These are phyloP conservation scores for Cornus controversa DNA, from an alignment of 148 eudicot species.

Conservation along the genomic window DNA sequence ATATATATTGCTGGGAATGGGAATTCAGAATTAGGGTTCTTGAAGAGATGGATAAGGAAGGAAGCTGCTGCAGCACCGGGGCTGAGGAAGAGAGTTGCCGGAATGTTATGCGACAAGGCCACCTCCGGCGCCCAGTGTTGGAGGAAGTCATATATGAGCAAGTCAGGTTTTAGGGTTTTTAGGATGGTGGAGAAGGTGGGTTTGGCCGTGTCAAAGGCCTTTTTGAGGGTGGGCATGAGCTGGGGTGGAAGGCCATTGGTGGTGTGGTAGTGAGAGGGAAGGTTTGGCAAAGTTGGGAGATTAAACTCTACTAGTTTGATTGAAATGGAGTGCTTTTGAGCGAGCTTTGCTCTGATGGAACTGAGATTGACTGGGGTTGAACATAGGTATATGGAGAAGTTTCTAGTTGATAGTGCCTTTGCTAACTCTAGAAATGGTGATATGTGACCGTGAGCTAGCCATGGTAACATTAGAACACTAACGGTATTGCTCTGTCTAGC, in stretches of 20 bases:
- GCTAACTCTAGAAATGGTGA: constrained; percentile 11
- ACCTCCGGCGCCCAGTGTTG: constrained; percentile 28
- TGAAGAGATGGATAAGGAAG: constrained; percentile 9
- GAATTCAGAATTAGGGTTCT: constrained; percentile 1
- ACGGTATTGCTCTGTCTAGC: not conserved
- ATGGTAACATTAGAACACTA: not conserved
- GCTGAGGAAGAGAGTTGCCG: constrained; percentile 25
- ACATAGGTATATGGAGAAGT: not conserved
- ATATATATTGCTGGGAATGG: constrained; percentile 6
- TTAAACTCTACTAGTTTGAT: constrained; percentile 18
- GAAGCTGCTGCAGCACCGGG: constrained; percentile 6
- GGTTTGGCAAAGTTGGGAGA: constrained; percentile 11
- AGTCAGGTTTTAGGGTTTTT: constrained; percentile 17
- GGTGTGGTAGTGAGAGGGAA: constrained; percentile 29
- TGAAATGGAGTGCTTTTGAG: not conserved
- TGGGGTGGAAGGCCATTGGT: constrained; percentile 36
- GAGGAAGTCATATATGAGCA: constrained; percentile 26
- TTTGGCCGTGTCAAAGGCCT: constrained; percentile 17
- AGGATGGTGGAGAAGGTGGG: constrained; percentile 10
- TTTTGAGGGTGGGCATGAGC: constrained; percentile 22
- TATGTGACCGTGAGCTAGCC: constrained; percentile 8
- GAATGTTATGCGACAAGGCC: constrained; percentile 11
- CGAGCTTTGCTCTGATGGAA: constrained; percentile 16
- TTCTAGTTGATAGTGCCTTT: not conserved
- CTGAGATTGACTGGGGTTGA: constrained; percentile 25